Conservation (phyloP, 2,329 filamentous ascomycete genomes). For the Alternaria novae-zelandiae region DNA sequence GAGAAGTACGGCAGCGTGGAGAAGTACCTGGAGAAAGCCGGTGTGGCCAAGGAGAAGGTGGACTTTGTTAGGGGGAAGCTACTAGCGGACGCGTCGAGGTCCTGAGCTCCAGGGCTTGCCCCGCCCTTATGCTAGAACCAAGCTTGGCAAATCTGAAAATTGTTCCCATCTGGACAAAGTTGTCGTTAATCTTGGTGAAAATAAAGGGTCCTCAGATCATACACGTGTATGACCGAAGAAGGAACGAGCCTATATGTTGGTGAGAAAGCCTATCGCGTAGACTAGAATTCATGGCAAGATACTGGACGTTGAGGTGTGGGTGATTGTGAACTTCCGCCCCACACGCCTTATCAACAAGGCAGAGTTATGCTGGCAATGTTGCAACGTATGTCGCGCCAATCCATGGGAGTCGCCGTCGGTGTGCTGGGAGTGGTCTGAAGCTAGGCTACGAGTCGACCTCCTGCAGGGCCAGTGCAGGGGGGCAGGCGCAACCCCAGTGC, state of each 20-base stretch:
- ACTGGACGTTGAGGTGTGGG: background rate
- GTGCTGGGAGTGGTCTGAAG: constrained; percentile 7
- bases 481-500: constrained; percentile 20
- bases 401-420: constrained; percentile 6
- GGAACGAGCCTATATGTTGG: background rate
- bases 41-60: constrained; percentile 51
- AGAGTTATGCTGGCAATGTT: background rate
- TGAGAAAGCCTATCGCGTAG: background rate
- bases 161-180: background rate
- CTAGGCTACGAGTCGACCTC: constrained; percentile 22
- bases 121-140: background rate
- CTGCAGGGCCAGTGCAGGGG: background rate
- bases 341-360: background rate
- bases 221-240: background rate
- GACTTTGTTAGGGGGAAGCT: constrained; percentile 44
- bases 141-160: constrained; percentile 5
- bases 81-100: constrained; percentile 22
- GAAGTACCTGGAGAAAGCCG: constrained; percentile 69
- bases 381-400: background rate
- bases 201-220: background rate
- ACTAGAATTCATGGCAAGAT: background rate
- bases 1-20: constrained; percentile 70
- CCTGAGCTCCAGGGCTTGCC: constrained; percentile 4
- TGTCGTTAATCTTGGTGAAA: background rate
- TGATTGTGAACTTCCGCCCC: background rate